Percentiles rank a stretch among this genome's conserved stretches.
Conservation (phyloP, 352 stramenopile species). For the Globisporangium apiculatum region DNA sequence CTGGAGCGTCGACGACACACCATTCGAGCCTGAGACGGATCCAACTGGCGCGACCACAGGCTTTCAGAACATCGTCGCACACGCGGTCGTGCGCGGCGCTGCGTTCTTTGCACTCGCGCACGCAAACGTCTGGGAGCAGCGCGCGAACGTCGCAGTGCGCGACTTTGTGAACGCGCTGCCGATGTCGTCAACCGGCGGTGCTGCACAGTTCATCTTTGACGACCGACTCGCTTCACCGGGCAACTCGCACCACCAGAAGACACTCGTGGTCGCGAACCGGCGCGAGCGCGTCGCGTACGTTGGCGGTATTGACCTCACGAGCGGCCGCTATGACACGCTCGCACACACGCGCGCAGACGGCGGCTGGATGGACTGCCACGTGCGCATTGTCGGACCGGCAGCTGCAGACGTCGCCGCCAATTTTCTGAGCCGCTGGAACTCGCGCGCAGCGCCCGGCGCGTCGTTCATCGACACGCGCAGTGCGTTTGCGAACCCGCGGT, state of each 20-base stretch:
- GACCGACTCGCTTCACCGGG: constrained; percentile 46
- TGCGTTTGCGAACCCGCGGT: constrained; percentile 39
- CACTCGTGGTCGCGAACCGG: constrained; percentile 41
- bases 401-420: constrained; percentile 52
- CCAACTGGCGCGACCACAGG: constrained; percentile 1
- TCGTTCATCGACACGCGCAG: constrained; percentile 26
- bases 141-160: background rate
- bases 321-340: constrained; percentile 55
- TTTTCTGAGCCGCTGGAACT: constrained; percentile 65
- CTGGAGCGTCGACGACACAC: constrained; percentile 11
- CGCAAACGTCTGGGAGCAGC: constrained; percentile 5
- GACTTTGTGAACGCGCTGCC: constrained; percentile 21
- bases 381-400: constrained; percentile 34
- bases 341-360: constrained; percentile 27
- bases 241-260: constrained; percentile 69
- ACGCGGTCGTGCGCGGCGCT: constrained; percentile 1
- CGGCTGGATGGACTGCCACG: constrained; percentile 57
- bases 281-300: constrained; percentile 26
- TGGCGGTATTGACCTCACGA: constrained; percentile 45
- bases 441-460: constrained; percentile 15
- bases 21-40: constrained; percentile 5
- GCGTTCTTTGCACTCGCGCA: constrained; percentile 5
- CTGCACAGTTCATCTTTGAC: constrained; percentile 37
- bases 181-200: constrained; percentile 2
- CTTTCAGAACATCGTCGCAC: constrained; percentile 3